These are phyloP conservation scores for Entomortierella lignicola DNA, from an alignment of 192 early-diverging fungal species.

Conservation along the genomic window DNA sequence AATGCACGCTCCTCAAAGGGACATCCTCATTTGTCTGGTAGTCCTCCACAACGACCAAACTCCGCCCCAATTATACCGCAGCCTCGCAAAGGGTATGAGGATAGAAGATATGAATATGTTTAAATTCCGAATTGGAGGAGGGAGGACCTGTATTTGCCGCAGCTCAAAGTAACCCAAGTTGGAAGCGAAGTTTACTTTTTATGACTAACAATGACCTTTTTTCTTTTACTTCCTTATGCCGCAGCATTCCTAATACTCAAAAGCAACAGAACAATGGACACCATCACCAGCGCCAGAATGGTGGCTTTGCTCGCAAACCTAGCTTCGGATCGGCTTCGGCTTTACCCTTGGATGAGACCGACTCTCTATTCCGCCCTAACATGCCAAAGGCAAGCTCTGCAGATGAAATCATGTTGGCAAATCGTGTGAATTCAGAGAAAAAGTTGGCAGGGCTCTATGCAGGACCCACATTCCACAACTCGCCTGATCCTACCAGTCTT, in stretches of 20 bases:
- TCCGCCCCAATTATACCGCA: slow-evolving; percentile 38
- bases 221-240: slow-evolving; percentile 2
- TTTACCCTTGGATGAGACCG: neutral
- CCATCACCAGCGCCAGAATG: slow-evolving; percentile 6
- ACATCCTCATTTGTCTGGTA: slow-evolving; percentile 13
- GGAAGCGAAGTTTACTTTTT: neutral
- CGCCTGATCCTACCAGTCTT: slow-evolving; percentile 63
- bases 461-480: slow-evolving; percentile 67
- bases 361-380: slow-evolving; percentile 3
- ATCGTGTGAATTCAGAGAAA: slow-evolving; percentile 21
- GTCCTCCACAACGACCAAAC: slow-evolving; percentile 34
- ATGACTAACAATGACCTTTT: slow-evolving; percentile 1
- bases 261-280: slow-evolving; percentile 4
- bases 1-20: slow-evolving; percentile 6
- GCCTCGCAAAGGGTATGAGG: slow-evolving; percentile 39
- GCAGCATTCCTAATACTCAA: slow-evolving; percentile 2
- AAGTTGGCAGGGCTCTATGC: slow-evolving; percentile 53
- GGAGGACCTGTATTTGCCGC: no score
- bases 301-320: neutral
- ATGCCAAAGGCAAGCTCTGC: slow-evolving; percentile 20
- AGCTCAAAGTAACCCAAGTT: neutral
- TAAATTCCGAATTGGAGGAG: no score
- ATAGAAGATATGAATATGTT: no score
- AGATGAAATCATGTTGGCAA: slow-evolving; percentile 29
- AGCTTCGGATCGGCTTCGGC: neutral